Evolutionary conservation across 2,329 filamentous ascomycete genomes (phyloP).

Genomic region (Talaromyces sp.): DNA sequence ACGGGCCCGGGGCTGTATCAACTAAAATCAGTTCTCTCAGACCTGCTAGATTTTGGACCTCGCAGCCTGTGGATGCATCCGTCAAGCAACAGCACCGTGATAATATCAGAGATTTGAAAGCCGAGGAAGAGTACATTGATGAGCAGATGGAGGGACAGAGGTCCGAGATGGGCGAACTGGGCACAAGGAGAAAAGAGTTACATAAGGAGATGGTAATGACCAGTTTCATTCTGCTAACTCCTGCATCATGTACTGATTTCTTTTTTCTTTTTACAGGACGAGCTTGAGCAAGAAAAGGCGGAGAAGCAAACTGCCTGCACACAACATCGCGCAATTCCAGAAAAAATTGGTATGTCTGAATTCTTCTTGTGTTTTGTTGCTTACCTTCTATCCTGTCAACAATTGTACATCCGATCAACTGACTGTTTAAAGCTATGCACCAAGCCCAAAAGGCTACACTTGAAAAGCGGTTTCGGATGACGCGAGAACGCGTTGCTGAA

Average conservation of each 20-base stretch:
- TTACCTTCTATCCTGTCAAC: too few species aligned
- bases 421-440: conserved; percentile 42
- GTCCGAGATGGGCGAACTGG: conserved; percentile 24
- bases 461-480: conserved; percentile 43
- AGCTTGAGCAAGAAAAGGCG: conserved; percentile 62
- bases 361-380: neutral
- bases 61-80: conserved; percentile 68
- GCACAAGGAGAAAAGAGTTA: conserved; percentile 25
- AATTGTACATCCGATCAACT: too few species aligned
- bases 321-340: conserved; percentile 68
- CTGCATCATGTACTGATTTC: conserved; percentile 7
- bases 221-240: conserved; percentile 8
- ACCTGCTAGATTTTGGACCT: conserved; percentile 71
- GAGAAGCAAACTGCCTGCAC: conserved; percentile 67
- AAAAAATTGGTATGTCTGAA: conserved; percentile 65
- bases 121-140: conserved; percentile 41
- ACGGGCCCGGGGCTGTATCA: conserved; percentile 72
- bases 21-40: conserved; percentile 66
- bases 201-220: conserved; percentile 47
- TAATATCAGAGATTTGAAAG: conserved; percentile 48
- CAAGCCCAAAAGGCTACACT: conserved; percentile 51
- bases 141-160: conserved; percentile 35
- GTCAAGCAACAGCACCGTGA: conserved; percentile 63
- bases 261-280: conserved; percentile 21
- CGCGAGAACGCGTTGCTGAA: conserved; percentile 53